Base-by-base conservation (phyloP, 2,329 filamentous ascomycete species). In the Daldinia eschscholtzii region DNA sequence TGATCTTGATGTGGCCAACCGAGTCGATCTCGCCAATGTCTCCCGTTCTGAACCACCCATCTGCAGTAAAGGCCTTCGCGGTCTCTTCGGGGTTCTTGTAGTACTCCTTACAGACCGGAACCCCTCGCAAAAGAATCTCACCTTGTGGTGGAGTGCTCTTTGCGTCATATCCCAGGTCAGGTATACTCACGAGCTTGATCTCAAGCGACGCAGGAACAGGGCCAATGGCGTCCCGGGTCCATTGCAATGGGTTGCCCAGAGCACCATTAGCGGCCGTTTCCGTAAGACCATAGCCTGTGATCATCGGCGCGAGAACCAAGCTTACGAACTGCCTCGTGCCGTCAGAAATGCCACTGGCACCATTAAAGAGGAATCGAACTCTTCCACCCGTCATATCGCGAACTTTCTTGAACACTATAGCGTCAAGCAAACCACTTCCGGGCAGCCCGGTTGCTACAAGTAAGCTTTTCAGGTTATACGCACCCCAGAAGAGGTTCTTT, bases 41-140 rank as follows among this genome's bases (percentile, higher is more conserved):
- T 68, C 95, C 95, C 15, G 94, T 97, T 87, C 92, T 95, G 88
- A 98, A 98, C 96, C 96, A 98, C 57, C 93, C 93, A 76, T 97
- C 96, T 2, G 89, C 80, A 0, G 92, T 94, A 71, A 95, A 87
- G 4, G 92, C 86, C 78, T 92, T 91, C 76, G 86, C 86, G 6
- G 93, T 97, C 83, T 98, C 94, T 74, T 95, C 89, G 15, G 92
- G 90, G 78, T 98, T 93, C 68, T 97, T 86, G 78, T 91, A 94
- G 82, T 98, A 98, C 41, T 90, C 91, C 37, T 86, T 85, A 61
- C 93, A 88, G 52, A 98, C 91, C 68, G 91, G 86, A 57, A 85
- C 84, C 59, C 95, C 96, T 65, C 92, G 91, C 74, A 99, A 92
- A 86, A 91, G 93, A 77, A 99, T 94, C 82, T 98, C 95, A 74